phyloP scores from a whole-genome alignment of 202 grass and related monocot species.

The Saccharum hybrid region DNA sequence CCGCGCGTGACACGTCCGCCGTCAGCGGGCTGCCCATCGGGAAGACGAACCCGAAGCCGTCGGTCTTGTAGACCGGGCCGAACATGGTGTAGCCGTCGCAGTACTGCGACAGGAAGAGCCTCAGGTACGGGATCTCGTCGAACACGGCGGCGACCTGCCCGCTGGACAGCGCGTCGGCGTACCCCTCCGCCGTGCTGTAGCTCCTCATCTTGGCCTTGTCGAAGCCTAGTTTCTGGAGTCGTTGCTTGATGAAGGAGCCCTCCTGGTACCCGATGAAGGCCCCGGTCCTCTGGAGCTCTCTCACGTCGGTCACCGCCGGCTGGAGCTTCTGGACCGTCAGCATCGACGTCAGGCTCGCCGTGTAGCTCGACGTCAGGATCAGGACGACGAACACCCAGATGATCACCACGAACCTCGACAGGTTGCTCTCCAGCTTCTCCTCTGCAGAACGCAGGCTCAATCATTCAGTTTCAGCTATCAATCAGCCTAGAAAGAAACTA shows the following conservation, averaged over 20 bases:
- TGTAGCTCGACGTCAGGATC: constrained; percentile 95
- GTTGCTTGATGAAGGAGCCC: constrained; percentile 53
- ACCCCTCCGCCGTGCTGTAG: constrained; percentile 56
- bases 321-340: constrained; percentile 87
- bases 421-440: constrained; percentile 92
- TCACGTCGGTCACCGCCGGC: constrained; percentile 65
- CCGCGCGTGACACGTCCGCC: constrained; percentile 62
- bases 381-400: constrained; percentile 94
- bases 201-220: constrained; percentile 38
- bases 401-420: constrained; percentile 61
- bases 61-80: constrained; percentile 66
- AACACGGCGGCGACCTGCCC: constrained; percentile 69
- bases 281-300: constrained; percentile 51
- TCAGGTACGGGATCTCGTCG: constrained; percentile 90
- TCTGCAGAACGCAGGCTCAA: constrained; percentile 38
- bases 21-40: constrained; percentile 65
- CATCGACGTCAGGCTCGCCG: constrained; percentile 93
- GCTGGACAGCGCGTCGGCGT: constrained; percentile 58
- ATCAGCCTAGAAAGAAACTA: too few species aligned
- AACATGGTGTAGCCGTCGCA: constrained; percentile 60
- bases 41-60: constrained; percentile 88
- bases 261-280: constrained; percentile 67
- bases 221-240: constrained; percentile 50
- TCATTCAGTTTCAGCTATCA: too few species aligned
- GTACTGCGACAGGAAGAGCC: constrained; percentile 67